These are phyloP conservation scores for Rhododendron vialii DNA, from an alignment of 148 eudicot species.

Conservation along the genomic window DNA sequence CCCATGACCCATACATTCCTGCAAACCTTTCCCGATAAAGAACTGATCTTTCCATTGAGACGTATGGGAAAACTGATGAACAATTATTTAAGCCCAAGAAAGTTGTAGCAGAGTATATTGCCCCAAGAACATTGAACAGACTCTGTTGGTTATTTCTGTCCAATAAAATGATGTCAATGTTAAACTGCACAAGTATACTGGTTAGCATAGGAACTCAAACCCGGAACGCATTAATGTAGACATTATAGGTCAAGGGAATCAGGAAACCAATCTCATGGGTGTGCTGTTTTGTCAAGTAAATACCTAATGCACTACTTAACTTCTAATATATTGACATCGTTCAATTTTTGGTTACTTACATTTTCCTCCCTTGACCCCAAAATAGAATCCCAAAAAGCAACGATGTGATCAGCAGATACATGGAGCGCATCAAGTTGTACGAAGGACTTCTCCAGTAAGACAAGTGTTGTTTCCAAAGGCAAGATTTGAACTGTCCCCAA, in stretches of 20 bases:
- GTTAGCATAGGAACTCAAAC: background rate
- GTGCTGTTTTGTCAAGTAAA: background rate
- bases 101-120: background rate
- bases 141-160: conserved; percentile 50
- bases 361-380: conserved; percentile 61
- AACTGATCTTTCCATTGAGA: background rate
- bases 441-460: background rate
- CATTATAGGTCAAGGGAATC: background rate
- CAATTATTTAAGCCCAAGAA: background rate
- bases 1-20: conserved; percentile 20
- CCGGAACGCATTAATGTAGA: background rate
- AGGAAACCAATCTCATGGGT: background rate
- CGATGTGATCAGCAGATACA: background rate
- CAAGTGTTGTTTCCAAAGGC: background rate
- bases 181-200: background rate
- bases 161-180: background rate
- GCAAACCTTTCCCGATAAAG: conserved; percentile 59
- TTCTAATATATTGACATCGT: background rate
- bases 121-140: background rate
- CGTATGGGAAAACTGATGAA: background rate
- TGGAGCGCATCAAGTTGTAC: background rate
- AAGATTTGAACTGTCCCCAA: conserved; percentile 65
- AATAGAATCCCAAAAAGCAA: conserved; percentile 29
- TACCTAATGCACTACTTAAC: background rate
- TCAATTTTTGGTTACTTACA: conserved; percentile 30